phyloP scores from a whole-genome alignment of 2,329 filamentous ascomycete species.

The Sclerotinia subarctica region DNA sequence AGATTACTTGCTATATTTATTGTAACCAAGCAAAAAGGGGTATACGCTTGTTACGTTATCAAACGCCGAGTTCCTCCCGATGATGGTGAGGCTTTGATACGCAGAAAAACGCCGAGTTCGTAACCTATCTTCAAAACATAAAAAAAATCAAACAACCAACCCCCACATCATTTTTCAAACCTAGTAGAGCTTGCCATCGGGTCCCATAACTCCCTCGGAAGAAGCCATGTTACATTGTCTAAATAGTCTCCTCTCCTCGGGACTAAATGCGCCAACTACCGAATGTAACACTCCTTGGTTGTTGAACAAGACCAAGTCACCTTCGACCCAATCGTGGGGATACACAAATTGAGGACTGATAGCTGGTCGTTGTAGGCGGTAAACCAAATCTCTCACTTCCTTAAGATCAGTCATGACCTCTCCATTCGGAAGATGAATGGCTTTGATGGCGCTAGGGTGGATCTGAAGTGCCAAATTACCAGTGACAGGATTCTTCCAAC shows the following conservation, averaged over 20 bases:
- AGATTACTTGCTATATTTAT: conserved; percentile 12
- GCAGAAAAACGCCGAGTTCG: conserved; percentile 38
- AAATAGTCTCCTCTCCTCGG: conserved; percentile 72
- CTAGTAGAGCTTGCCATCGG: conserved; percentile 38
- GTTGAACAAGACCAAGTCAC: conserved; percentile 74
- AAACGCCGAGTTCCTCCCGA: conserved; percentile 38
- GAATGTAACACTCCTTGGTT: conserved; percentile 73
- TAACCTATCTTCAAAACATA: conserved; percentile 20
- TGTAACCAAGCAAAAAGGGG: conserved; percentile 35
- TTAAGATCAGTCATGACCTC: conserved; percentile 65
- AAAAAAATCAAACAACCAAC: conserved; percentile 15
- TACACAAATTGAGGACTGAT: conserved; percentile 69
- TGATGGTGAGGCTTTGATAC: conserved; percentile 36
- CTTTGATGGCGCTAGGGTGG: conserved; percentile 68
- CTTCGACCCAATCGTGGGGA: conserved; percentile 72
- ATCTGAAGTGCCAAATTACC: conserved; percentile 68
- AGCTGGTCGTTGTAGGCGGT: conserved; percentile 67
- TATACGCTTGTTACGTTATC: conserved; percentile 39
- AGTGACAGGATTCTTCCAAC: conserved; percentile 72
- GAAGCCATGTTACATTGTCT: conserved; percentile 78
- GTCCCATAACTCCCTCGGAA: conserved; percentile 44
- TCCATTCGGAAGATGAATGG: conserved; percentile 65
- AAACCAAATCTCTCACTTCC: conserved; percentile 66
- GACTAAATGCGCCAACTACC: conserved; percentile 70
- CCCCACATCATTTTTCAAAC: neutral